phyloP scores from a whole-genome alignment of 345 rosid species.

The Euphorbia lathyris region DNA sequence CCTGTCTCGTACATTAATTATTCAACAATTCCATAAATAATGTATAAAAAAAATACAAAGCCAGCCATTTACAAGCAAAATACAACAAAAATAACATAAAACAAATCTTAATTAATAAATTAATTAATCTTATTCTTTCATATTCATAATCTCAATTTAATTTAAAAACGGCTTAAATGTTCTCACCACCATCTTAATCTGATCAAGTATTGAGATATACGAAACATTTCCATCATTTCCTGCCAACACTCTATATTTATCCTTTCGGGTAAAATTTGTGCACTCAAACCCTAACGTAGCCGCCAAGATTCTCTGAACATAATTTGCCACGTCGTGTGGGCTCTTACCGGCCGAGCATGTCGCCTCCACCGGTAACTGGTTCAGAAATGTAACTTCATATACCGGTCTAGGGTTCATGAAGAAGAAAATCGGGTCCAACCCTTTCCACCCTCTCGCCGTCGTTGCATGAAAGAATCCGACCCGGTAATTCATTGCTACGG shows the following conservation, averaged over 20 bases:
- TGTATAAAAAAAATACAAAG: slow-evolving; percentile 6
- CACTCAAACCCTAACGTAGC: slow-evolving; percentile 89
- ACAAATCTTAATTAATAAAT: neutral
- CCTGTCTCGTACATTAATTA: neutral
- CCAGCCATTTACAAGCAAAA: slow-evolving; percentile 2
- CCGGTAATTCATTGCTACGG: slow-evolving; percentile 87
- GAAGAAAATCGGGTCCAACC: slow-evolving; percentile 81
- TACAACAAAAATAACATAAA: neutral
- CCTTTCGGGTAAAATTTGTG: slow-evolving; percentile 86
- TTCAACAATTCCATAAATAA: slow-evolving; percentile 12
- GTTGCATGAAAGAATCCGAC: slow-evolving; percentile 98
- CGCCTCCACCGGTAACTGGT: slow-evolving; percentile 69
- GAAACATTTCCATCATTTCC: slow-evolving; percentile 86
- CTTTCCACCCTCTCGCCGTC: slow-evolving; percentile 91
- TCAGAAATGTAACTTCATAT: slow-evolving; percentile 89
- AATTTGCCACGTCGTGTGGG: slow-evolving; percentile 86
- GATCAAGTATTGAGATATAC: slow-evolving; percentile 46
- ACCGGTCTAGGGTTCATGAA: slow-evolving; percentile 93
- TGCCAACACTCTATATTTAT: slow-evolving; percentile 72
- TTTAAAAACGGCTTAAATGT: slow-evolving; percentile 57
- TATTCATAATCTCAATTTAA: neutral
- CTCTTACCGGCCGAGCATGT: slow-evolving; percentile 91
- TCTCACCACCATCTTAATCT: slow-evolving; percentile 51
- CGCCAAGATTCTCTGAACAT: slow-evolving; percentile 83
- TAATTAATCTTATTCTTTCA: slow-evolving; percentile 1